Evolutionary conservation across 2,329 filamentous ascomycete species (phyloP), one percentile per base, ranked within the genome.

Genomic region (Bipolaris bicolor): DNA sequence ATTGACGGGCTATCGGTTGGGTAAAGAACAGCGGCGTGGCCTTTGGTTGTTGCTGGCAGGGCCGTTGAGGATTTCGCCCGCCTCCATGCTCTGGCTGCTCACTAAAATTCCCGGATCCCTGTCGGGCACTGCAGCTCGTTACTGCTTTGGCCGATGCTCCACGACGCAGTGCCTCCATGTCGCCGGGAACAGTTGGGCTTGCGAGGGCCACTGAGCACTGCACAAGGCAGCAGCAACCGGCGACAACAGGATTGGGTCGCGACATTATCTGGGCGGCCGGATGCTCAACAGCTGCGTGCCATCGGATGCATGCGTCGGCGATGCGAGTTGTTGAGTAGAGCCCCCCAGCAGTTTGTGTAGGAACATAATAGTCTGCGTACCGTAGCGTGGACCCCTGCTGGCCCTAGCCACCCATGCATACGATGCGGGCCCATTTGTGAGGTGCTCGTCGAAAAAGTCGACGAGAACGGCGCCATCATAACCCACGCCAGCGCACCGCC

Each of bases 21-120:
- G 59, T 13, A 9, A 61, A 65, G 52, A 64, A 61, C 59, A 62
- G 60, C 60, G 52, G 56, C 57, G 44, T 52, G 57, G 53, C 61
- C 52, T 33, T 18, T 54, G 56, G 43, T 59, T 31, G 29, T 31
- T 31, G 29, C 43, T 57, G 24, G 40, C 47, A 26, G 58, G 59
- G 57, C 63, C 68, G 71, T 74, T 72, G 70, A 75, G 72, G 63
- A 71, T 64, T 68, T 70, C 59, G 63, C 62, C 63, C 65, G 63
- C 58, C 63, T 62, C 41, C 60, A 65, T 61, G 55, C 11, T 15
- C 65, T 56, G 55, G 57, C 15, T 45, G 40, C 51, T 52, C 16
- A 64, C 70, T 66, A 73, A 71, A 73, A 73, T 65, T 61, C 64
- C 48, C 41, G 39, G 58, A 71, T 63, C 71, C 71, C 70, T 73